phyloP scores from a whole-genome alignment of 441 rosid genomes.

The Monsonia emarginata region DNA sequence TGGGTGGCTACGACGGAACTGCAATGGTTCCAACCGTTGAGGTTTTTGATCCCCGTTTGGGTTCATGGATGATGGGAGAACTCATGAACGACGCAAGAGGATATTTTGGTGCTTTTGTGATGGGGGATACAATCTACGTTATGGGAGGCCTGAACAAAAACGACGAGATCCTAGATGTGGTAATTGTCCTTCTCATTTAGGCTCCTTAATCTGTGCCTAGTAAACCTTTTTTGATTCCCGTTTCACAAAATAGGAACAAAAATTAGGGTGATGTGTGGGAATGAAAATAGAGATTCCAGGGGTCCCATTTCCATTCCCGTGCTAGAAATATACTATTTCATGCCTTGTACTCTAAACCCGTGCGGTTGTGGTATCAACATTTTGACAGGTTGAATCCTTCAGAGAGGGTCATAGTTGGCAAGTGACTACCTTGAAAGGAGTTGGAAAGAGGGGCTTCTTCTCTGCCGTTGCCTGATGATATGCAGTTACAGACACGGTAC shows the following conservation, averaged over 20 bases:
- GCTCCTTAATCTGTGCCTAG: neutral
- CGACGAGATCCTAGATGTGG: slow-evolving; percentile 21
- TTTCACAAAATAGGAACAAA: too few relatives aligned
- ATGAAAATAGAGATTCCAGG: neutral
- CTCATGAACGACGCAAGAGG: slow-evolving; percentile 26
- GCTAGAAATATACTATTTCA: neutral
- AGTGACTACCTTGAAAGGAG: slow-evolving; percentile 21
- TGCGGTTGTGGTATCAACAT: too few relatives aligned
- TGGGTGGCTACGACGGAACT: slow-evolving; percentile 33
- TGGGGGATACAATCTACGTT: slow-evolving; percentile 24
- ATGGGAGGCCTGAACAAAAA: slow-evolving; percentile 26
- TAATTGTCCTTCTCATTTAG: slow-evolving; percentile 1
- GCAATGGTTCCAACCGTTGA: slow-evolving; percentile 30
- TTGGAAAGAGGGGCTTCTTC: slow-evolving; percentile 31
- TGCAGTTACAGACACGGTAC: too few relatives aligned
- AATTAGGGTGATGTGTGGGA: neutral
- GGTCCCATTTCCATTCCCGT: neutral
- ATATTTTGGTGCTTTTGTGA: slow-evolving; percentile 25
- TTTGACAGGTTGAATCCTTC: slow-evolving; percentile 29
- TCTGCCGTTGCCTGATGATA: slow-evolving; percentile 18
- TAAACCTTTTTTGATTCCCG: too few relatives aligned
- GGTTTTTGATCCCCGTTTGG: slow-evolving; percentile 31
- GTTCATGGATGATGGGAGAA: slow-evolving; percentile 25
- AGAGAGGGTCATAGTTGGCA: slow-evolving; percentile 28
- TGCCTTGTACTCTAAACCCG: too few relatives aligned